phyloP scores from a whole-genome alignment of 768 basidiomycete genomes.

The Boletus eberwhitei region DNA sequence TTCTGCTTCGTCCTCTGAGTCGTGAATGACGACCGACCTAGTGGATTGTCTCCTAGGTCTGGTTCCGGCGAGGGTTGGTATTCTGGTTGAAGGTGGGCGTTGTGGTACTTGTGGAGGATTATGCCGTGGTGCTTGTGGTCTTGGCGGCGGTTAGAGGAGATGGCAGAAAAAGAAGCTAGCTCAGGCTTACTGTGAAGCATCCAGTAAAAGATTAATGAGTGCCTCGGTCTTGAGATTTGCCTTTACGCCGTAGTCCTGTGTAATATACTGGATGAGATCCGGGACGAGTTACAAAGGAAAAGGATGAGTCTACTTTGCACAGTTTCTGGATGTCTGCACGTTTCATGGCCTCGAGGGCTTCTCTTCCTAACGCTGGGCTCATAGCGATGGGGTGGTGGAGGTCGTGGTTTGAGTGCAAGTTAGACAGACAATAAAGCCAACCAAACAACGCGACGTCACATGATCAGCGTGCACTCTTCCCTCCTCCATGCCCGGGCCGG shows the following conservation, averaged over 20 bases:
- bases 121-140: conserved; percentile 24
- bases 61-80: conserved; percentile 25
- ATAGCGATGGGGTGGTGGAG: conserved; percentile 17
- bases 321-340: conserved; percentile 54
- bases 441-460: conserved; percentile 54
- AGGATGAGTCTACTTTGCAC: conserved; percentile 48
- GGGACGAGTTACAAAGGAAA: conserved; percentile 12
- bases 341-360: conserved; percentile 51
- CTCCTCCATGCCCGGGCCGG: background rate
- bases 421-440: conserved; percentile 36
- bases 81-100: conserved; percentile 34
- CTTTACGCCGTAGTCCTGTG: conserved; percentile 73
- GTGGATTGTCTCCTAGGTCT: conserved; percentile 32
- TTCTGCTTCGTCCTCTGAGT: conserved; percentile 43
- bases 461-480: conserved; percentile 22
- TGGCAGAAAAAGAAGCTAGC: conserved; percentile 33
- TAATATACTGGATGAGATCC: conserved; percentile 14
- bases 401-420: conserved; percentile 48
- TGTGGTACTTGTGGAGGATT: conserved; percentile 19
- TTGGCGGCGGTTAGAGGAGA: conserved; percentile 32
- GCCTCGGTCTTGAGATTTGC: conserved; percentile 81
- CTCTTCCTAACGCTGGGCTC: conserved; percentile 43
- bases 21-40: conserved; percentile 37
- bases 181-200: conserved; percentile 42
- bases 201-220: conserved; percentile 69